Evolutionary conservation across 2,329 filamentous ascomycete genomes (phyloP), one percentile per base, ranked within the genome.

Genomic region (Xylogone sp.): DNA sequence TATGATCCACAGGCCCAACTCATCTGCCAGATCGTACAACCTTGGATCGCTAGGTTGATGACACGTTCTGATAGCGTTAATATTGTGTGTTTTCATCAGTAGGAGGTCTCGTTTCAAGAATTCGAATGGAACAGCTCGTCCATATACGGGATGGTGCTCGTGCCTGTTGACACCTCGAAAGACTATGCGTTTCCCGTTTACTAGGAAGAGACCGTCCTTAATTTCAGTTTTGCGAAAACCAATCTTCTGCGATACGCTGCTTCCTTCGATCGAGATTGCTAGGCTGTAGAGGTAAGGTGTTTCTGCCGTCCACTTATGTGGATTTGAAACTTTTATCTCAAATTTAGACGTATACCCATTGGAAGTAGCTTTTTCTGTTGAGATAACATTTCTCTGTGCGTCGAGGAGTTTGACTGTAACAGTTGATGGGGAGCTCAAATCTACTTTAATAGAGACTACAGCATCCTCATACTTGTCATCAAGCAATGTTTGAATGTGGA

Each of bases 11-110:
- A 87, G 69, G 12, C 84, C 84, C n/a, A 87, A 72, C 63, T 86
- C 81, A 56, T 87, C 82, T 5, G 79, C 79, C 1, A 87, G 67
- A 47, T 82, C 79, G 27, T 82, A 79, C 1, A 87, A 61, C 2
- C 72, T 70, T 1, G 79, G 77, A 56, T 86, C 77, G n/a, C 81
- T 83, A 0, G 84, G 82, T 54, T 89, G 84, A 62, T 90, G 86
- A 1, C 79, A 84, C 48, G 80, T 84, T 0, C 86, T 81, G 4
- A 90, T 73, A 1, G 86, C 82, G 56, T 90, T 89, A 68, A 89
- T 76, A 59, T 88, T 88, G 70, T 87, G 78, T 6, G 69, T 71
- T 66, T 89, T 89, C 84, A 89, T 89, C 3, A 83, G 69, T 2
- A 84, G 60, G 1, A 89, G 70, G 56, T 89, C 86, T 13, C 72